Evolutionary conservation across 2,329 filamentous ascomycete genomes (phyloP), one percentile per base, ranked within the genome.

Genomic region (Fusarium cicatricum): DNA sequence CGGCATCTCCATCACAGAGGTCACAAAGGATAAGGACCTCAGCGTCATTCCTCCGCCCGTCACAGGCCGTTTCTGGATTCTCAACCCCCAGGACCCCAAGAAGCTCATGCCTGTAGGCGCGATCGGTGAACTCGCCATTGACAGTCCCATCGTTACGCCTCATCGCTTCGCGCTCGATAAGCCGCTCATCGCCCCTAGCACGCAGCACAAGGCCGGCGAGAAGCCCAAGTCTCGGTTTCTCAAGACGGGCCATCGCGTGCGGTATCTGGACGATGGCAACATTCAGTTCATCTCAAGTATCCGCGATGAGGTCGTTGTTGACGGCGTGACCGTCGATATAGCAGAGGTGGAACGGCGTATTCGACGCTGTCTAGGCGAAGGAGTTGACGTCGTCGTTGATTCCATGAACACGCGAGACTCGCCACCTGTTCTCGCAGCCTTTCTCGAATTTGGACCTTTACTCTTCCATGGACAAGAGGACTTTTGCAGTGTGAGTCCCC

Each of bases 111-210:
- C 82, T 0, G 70, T 83, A 11, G 85, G 85, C 1, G 77, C 80
- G 1, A 73, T 84, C 1, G 84, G 84, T 1, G 85, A 89, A 65
- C 73, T 89, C 2, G 77, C 87, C 4, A 81, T 89, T 29, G 84
- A 87, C 62, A 84, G 85, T 0, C 72, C 72, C 1, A 48, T 68
- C 4, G 50, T 74, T 11, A 74, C 72, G 0, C 72, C 72, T 3
- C 75, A 77, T 55, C 71, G 71, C 5, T 75, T 78, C 37, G 52
- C 69, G 1, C 65, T 68, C 0, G 73, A 73, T 4, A 60, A 60
- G 9, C 60, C 72, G 0, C 57, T 74, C 2, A 8, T 65, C 12
- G 63, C 77, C 43, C 64, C 68, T 3, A 46, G 36, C 11, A 49
- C 43, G 11, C 33, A 43, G 17, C 32, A 73, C n/a, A 51, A 42